phyloP scores from a whole-genome alignment of 192 early-diverging fungal genomes.

The Rhizoclosmatium sp. region DNA sequence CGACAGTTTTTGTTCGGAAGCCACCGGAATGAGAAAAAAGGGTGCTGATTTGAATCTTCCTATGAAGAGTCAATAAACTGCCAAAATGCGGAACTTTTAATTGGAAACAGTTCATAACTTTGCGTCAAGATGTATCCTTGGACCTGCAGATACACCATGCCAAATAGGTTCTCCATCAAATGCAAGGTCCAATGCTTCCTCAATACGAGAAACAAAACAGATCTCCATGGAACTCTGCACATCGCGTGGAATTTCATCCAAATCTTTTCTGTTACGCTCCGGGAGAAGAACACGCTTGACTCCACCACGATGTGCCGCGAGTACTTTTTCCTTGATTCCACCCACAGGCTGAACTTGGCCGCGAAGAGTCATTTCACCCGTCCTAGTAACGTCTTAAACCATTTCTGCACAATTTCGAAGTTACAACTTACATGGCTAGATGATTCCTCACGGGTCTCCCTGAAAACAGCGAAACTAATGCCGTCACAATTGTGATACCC shows the following conservation, averaged over 20 bases:
- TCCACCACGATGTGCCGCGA: conserved; percentile 83
- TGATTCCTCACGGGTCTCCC: conserved; percentile 56
- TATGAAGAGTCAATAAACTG: too few relatives aligned
- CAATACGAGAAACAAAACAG: conserved; percentile 69
- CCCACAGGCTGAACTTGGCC: conserved; percentile 85
- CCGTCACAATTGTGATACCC: conserved; percentile 76
- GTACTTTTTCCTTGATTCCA: conserved; percentile 87
- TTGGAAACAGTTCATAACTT: too few relatives aligned
- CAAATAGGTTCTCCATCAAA: conserved; percentile 21
- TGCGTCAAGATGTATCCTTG: too few relatives aligned
- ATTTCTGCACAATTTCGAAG: background rate
- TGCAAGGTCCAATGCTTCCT: conserved; percentile 66
- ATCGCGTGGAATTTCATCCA: conserved; percentile 73
- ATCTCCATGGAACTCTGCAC: conserved; percentile 76
- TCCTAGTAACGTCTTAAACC: conserved; percentile 72
- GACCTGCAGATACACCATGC: too few relatives aligned
- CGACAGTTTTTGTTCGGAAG: too few relatives aligned
- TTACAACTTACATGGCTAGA: conserved; percentile 28
- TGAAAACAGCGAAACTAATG: conserved; percentile 80
- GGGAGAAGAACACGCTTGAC: conserved; percentile 79
- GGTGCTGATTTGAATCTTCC: too few relatives aligned
- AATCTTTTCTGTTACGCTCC: conserved; percentile 72
- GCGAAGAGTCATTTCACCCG: conserved; percentile 85
- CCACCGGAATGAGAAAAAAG: too few relatives aligned
- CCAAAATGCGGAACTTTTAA: too few relatives aligned